Percentiles rank a stretch among this genome's conserved stretches.
phyloP scores from a whole-genome alignment of 2,329 filamentous ascomycete genomes.

The Fusarium brachygibbosum region DNA sequence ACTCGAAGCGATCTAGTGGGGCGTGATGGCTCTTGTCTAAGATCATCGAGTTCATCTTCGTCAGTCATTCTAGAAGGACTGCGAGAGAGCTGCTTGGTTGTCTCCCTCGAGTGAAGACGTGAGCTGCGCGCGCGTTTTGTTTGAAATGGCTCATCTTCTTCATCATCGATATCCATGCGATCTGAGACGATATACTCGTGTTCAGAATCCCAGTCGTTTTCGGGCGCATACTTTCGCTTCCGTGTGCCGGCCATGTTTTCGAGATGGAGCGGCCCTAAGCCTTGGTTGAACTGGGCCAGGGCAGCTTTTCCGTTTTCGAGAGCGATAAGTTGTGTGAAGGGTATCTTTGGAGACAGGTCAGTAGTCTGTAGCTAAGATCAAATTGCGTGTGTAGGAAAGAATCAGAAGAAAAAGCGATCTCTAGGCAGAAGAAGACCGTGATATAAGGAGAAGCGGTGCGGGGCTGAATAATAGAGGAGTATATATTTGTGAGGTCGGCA shows the following conservation, averaged over 20 bases:
- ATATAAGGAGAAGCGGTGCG: conserved; percentile 16
- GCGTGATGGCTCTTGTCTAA: conserved; percentile 14
- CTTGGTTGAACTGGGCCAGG: conserved; percentile 45
- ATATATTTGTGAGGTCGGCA: conserved; percentile 24
- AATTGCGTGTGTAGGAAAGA: neutral
- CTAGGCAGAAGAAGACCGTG: neutral
- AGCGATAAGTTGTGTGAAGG: conserved; percentile 49
- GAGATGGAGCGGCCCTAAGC: conserved; percentile 21
- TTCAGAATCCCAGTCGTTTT: conserved; percentile 51
- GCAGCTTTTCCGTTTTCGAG: conserved; percentile 53
- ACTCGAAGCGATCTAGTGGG: conserved; percentile 44
- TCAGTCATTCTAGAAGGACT: conserved; percentile 31
- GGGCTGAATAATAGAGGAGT: conserved; percentile 33
- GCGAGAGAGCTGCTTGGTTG: conserved; percentile 39
- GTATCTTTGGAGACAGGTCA: conserved; percentile 49
- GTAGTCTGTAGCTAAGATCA: conserved; percentile 10
- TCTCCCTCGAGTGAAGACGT: conserved; percentile 48
- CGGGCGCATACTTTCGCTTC: conserved; percentile 52
- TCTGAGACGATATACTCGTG: conserved; percentile 44
- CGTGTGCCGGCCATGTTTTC: conserved; percentile 35
- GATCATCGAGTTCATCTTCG: conserved; percentile 41
- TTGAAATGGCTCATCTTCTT: conserved; percentile 36
- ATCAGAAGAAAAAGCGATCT: neutral
- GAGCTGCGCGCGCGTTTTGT: conserved; percentile 21
- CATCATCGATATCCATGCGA: conserved; percentile 48